Percentiles rank a stretch among this genome's conserved stretches.
These are phyloP conservation scores for Suhomyces xylopsoci DNA, from an alignment of 805 yeast species.

Conservation along the genomic window DNA sequence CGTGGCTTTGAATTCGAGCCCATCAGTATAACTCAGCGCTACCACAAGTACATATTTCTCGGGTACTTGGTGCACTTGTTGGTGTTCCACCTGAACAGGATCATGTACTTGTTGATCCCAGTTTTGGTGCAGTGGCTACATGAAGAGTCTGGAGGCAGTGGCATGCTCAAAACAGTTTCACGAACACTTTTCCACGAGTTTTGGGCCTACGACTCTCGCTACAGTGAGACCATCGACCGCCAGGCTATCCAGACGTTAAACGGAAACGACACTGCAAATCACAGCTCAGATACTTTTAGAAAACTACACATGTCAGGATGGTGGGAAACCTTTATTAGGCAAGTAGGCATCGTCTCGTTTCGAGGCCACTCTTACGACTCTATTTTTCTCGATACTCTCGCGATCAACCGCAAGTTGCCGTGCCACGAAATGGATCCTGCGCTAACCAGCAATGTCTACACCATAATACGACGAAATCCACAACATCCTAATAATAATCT, in stretches of 20 bases:
- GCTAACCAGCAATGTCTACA: conserved; percentile 5
- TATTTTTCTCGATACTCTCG: conserved; percentile 22
- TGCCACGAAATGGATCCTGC: not conserved
- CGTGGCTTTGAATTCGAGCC: conserved; percentile 38
- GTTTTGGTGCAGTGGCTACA: conserved; percentile 36
- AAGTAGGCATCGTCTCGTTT: not conserved
- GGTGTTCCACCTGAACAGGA: conserved; percentile 31
- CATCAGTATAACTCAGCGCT: conserved; percentile 12
- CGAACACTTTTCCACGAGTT: conserved; percentile 19
- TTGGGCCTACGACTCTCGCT: conserved; percentile 18
- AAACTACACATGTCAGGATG: conserved; percentile 22
- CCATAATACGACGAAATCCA: conserved; percentile 10
- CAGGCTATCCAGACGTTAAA: conserved; percentile 13
- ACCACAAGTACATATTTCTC: conserved; percentile 24
- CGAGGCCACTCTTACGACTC: conserved; percentile 13
- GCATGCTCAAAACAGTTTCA: not conserved
- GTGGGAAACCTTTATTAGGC: conserved; percentile 25
- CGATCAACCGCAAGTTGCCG: conserved; percentile 12
- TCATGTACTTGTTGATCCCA: conserved; percentile 32
- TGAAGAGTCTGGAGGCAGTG: conserved; percentile 18
- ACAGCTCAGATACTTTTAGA: conserved; percentile 23
- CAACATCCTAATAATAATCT: conserved; percentile 20
- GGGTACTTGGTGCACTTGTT: conserved; percentile 36
- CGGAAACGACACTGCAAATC: conserved; percentile 4
- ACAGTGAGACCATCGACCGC: conserved; percentile 12